Conservation (phyloP, 805 yeast genomes). For the Yamadazyma akitaensis region DNA sequence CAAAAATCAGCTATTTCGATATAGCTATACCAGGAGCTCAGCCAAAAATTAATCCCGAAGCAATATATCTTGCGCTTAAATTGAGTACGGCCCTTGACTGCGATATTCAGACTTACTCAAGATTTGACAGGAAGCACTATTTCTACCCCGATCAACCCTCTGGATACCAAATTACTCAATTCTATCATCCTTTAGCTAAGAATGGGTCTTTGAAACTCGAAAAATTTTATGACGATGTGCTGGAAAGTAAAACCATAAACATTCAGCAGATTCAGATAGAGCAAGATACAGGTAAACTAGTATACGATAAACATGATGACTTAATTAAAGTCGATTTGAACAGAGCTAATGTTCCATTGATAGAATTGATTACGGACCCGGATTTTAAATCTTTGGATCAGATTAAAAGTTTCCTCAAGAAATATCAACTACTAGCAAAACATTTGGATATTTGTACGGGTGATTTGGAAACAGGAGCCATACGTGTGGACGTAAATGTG, state of each 20-base stretch:
- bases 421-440: slow-evolving; percentile 69
- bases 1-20: slow-evolving; percentile 74
- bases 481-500: slow-evolving; percentile 93
- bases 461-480: slow-evolving; percentile 90
- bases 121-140: slow-evolving; percentile 92
- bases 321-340: slow-evolving; percentile 67
- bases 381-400: slow-evolving; percentile 68
- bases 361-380: slow-evolving; percentile 90
- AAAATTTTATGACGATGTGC: slow-evolving; percentile 52
- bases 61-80: slow-evolving; percentile 63
- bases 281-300: slow-evolving; percentile 89
- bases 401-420: slow-evolving; percentile 75
- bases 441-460: slow-evolving; percentile 78
- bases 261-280: slow-evolving; percentile 86
- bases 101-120: slow-evolving; percentile 50
- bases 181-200: slow-evolving; percentile 71
- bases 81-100: slow-evolving; percentile 71
- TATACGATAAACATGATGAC: slow-evolving; percentile 44
- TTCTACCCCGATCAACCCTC: slow-evolving; percentile 95
- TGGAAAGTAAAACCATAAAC: slow-evolving; percentile 45
- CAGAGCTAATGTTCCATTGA: slow-evolving; percentile 79
- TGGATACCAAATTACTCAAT: slow-evolving; percentile 95
- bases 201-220: slow-evolving; percentile 56
- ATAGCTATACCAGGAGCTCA: slow-evolving; percentile 90
- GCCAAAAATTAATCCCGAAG: slow-evolving; percentile 75